These are phyloP conservation scores for Tolypocladium ophioglossoides DNA, from an alignment of 2,329 filamentous ascomycete genomes.

Conservation along the genomic window DNA sequence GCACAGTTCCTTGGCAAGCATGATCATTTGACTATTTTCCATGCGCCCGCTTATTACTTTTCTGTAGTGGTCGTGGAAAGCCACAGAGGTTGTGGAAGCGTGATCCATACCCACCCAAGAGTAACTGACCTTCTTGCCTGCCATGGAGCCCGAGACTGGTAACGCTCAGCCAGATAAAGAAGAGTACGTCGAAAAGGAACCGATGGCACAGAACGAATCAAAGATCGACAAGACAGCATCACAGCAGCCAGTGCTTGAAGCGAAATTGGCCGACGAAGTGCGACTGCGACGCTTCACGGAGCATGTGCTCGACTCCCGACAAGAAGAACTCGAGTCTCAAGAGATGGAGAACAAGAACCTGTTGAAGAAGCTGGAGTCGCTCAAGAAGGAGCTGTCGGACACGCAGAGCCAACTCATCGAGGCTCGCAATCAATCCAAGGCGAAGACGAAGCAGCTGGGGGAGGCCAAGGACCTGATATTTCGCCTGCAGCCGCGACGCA, in stretches of 20 bases:
- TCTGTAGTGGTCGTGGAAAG: background rate
- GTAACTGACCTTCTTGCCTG: background rate
- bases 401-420: conserved; percentile 19
- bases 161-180: background rate
- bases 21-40: background rate
- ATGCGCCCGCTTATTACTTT: background rate
- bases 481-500: conserved; percentile 19
- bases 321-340: conserved; percentile 20
- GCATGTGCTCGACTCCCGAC: conserved; percentile 23
- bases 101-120: background rate
- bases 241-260: conserved; percentile 9
- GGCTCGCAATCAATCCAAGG: conserved; percentile 14
- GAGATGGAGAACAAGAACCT: conserved; percentile 19
- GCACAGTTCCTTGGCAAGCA: background rate
- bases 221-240: background rate
- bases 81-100: background rate
- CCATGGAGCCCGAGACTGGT: conserved; percentile 10
- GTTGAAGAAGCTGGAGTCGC: conserved; percentile 14
- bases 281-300: conserved; percentile 24
- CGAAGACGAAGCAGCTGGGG: conserved; percentile 17
- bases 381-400: conserved; percentile 19
- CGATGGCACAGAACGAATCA: conserved; percentile 3
- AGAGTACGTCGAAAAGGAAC: background rate
- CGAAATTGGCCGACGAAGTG: conserved; percentile 18
- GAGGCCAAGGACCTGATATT: conserved; percentile 21